Evolutionary conservation across 139 green algal species (phyloP), one percentile per base, ranked within the genome.

Genomic region (Auxenochlorella protothecoides): DNA sequence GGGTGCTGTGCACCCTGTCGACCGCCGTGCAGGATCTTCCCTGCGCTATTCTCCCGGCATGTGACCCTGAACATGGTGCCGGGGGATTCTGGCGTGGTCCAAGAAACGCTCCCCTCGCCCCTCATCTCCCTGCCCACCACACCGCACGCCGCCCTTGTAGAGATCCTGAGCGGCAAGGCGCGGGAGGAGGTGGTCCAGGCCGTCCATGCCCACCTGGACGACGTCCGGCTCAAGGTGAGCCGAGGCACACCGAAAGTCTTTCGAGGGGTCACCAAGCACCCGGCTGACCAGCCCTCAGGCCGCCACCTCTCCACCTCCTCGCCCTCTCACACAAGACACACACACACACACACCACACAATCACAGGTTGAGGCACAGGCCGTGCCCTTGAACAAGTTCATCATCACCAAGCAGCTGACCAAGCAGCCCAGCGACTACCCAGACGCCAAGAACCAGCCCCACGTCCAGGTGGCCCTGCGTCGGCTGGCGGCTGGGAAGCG

Each of bases 321-420:
- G 27, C 27, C 27, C 27, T 44, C 27, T 44, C 27, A 44, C 27
- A 44, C 27, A 44, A 44, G 1, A 44, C 27, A 44, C 27, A 44
- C 27, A 0, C 27, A 44, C 27, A 0, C 27, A 44, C 27, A 44
- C 27, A 44, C 1, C 27, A 44, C 27, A 44, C 27, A 44, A 2
- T 44, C 27, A 44, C 75, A 76, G 66, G 69, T 97, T 74, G 71
- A 79, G 11, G 78, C 44, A 2, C 88, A 87, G 5, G 54, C 74
- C 61, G 79, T 97, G n/a, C 79, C 84, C 2, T 71, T 97, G 55
- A 79, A 88, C 73, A 92, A 93, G 76, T 98, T 92, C 66, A 75
- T 97, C 60, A 96, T 99, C 81, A 96, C 89, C 70, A 98, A 98
- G 87, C 88, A 96, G 85, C 89, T 99, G 53, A 97, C 94, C 59